Base-by-base conservation (phyloP, 129 eudicot species). In the Gnaphalium uliginosum region DNA sequence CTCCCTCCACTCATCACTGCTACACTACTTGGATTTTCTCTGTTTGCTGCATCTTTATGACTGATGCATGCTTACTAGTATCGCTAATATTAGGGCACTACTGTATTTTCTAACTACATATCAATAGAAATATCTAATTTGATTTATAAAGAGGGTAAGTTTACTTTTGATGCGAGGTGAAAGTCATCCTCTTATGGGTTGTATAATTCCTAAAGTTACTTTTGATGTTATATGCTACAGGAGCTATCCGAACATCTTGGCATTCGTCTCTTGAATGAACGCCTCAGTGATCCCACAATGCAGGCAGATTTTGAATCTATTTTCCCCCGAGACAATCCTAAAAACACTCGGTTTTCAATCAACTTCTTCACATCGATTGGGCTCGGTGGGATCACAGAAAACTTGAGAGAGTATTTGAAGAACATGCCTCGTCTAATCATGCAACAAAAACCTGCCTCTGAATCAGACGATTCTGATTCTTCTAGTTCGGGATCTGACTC, bases 161-260 rank as follows among this genome's bases (percentile, higher is more conserved):
- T 43, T 43, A 43, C 51, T 43, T 14, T 43, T 13, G 53, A 46
- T 46, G n/a, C 4, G 53, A 46, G 53, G 5, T 46, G 53, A 46
- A 46, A 46, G 53, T 13, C 53, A 46, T 46, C 6, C 6, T 46
- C 53, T 3, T 13, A 11, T 46, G 18, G 17, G 53, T 13, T 46
- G 15, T 43, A 43, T 46, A 13, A 13, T 46, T 78, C 46, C 58
- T 78, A 50, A 68, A 77, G 22, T 53, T 41, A 32, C 54, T 29
- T 14, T 56, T 57, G 4, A 15, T 51, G 39, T 64, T 81, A 1
- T 71, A 6, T 61, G 75, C 4, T 78, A 82, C 86, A 93, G 98
- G 98, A 94, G 50, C 64, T 94, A 57, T 94, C 98, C 0, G 98
- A 94, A 79, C 98, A 94, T 82, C 90, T 94, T 14, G 98, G 98